These are phyloP conservation scores for Cryphonectria japonica DNA, from an alignment of 2,329 filamentous ascomycete genomes.

Conservation along the genomic window DNA sequence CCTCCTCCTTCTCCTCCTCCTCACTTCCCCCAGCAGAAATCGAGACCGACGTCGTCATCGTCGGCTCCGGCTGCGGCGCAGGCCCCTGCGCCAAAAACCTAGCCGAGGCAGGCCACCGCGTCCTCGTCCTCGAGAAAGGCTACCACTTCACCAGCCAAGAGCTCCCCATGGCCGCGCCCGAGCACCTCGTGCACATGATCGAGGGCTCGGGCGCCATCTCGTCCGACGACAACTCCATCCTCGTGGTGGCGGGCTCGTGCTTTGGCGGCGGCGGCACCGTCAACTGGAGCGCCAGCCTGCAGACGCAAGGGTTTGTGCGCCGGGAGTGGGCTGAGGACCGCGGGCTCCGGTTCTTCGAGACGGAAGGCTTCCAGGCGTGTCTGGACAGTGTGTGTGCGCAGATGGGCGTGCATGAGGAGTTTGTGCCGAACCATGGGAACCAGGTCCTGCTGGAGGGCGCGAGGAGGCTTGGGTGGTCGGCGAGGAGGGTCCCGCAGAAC, in stretches of 20 bases:
- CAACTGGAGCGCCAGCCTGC: constrained; percentile 73
- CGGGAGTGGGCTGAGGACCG: constrained; percentile 72
- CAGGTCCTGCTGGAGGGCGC: constrained; percentile 70
- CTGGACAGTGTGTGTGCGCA: constrained; percentile 75
- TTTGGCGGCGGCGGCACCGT: constrained; percentile 85
- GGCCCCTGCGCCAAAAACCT: constrained; percentile 31
- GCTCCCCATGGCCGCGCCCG: constrained; percentile 70
- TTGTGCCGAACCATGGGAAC: constrained; percentile 74
- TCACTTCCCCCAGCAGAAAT: constrained; percentile 12
- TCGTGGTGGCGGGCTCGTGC: constrained; percentile 67
- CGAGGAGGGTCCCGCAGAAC: constrained; percentile 74
- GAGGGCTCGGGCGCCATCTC: constrained; percentile 63
- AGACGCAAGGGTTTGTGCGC: constrained; percentile 73
- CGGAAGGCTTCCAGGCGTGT: constrained; percentile 70
- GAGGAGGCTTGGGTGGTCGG: constrained; percentile 71
- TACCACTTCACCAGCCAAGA: constrained; percentile 73
- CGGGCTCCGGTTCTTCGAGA: constrained; percentile 73
- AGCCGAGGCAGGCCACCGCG: constrained; percentile 43
- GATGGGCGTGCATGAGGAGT: constrained; percentile 73
- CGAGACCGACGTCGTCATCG: constrained; percentile 28
- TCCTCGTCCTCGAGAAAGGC: constrained; percentile 80
- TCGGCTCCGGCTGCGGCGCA: constrained; percentile 30
- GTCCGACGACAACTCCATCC: constrained; percentile 60
- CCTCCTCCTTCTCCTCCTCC: background rate
- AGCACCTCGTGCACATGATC: constrained; percentile 67